phyloP scores from a whole-genome alignment of 2,329 filamentous ascomycete species.

The Drechslerella dactyloides region DNA sequence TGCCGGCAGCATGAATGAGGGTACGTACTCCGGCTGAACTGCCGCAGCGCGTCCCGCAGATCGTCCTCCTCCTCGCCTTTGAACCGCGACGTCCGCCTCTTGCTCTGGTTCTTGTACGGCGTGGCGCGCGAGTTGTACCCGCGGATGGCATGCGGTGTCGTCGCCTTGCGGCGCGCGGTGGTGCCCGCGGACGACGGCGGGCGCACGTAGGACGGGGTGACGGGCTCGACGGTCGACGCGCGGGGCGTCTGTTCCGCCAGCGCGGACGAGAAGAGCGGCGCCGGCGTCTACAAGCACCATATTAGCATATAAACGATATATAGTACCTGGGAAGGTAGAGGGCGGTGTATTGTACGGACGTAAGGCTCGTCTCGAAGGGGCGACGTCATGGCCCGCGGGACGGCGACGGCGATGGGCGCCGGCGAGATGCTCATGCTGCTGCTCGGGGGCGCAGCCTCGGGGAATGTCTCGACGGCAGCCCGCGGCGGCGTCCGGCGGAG shows the following conservation, averaged over 20 bases:
- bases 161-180: constrained; percentile 26
- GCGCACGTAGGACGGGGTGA: constrained; percentile 29
- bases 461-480: not conserved
- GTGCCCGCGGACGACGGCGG: constrained; percentile 22
- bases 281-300: not conserved
- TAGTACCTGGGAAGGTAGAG: not conserved
- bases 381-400: constrained; percentile 30
- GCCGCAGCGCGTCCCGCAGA: constrained; percentile 38
- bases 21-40: constrained; percentile 39
- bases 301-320: not conserved
- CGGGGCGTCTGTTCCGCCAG: constrained; percentile 24
- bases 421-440: constrained; percentile 12
- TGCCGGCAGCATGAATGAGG: not conserved
- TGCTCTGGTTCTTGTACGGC: constrained; percentile 46
- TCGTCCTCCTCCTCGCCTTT: constrained; percentile 46
- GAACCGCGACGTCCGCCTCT: constrained; percentile 44
- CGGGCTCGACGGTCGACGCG: constrained; percentile 42
- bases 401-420: constrained; percentile 1
- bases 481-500: constrained; percentile 30
- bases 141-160: constrained; percentile 39
- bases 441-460: constrained; percentile 1
- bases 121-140: constrained; percentile 35
- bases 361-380: constrained; percentile 21
- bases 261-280: constrained; percentile 20
- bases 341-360: constrained; percentile 3